A percentile compares a stretch with the other conserved stretches of the same genome.
These are phyloP conservation scores for apple (Malus domestica) DNA, from an alignment of 306 rosid genomes.

Conservation along the genomic window DNA sequence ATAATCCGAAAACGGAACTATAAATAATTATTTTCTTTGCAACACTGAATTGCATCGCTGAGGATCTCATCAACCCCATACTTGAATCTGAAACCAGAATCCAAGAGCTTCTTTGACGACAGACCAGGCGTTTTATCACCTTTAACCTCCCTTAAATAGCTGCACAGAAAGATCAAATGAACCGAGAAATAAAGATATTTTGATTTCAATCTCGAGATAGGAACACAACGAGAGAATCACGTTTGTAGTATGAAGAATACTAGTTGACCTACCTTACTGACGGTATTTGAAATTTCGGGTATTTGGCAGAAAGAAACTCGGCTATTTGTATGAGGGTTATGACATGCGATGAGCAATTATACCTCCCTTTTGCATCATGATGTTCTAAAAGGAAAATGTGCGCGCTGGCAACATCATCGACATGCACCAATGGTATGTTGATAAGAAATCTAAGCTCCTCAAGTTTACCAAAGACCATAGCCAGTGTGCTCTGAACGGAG, in stretches of 20 bases:
- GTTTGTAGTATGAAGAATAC: not conserved
- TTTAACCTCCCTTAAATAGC: conserved; percentile 20
- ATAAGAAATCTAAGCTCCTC: conserved; percentile 15
- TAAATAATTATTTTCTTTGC: conserved; percentile 40
- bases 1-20: not conserved
- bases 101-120: conserved; percentile 44
- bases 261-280: conserved; percentile 24
- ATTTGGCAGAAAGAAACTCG: conserved; percentile 29
- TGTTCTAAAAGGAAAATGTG: conserved; percentile 55
- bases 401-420: conserved; percentile 56
- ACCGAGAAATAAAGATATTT: not conserved
- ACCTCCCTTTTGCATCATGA: conserved; percentile 48
- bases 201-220: not conserved
- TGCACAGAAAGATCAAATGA: conserved; percentile 1
- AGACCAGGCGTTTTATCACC: conserved; percentile 12
- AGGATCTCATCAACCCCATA: conserved; percentile 40
- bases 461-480: conserved; percentile 29
- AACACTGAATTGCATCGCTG: conserved; percentile 38
- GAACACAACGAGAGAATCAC: not conserved
- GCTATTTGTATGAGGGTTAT: conserved; percentile 17
- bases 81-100: conserved; percentile 41
- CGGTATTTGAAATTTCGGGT: conserved; percentile 39
- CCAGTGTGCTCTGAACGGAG: conserved; percentile 6
- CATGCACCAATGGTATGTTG: conserved; percentile 36
- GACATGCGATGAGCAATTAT: conserved; percentile 39